Base-by-base conservation (phyloP, 2,329 filamentous ascomycete genomes). In the Pseudogymnoascus sp. region DNA sequence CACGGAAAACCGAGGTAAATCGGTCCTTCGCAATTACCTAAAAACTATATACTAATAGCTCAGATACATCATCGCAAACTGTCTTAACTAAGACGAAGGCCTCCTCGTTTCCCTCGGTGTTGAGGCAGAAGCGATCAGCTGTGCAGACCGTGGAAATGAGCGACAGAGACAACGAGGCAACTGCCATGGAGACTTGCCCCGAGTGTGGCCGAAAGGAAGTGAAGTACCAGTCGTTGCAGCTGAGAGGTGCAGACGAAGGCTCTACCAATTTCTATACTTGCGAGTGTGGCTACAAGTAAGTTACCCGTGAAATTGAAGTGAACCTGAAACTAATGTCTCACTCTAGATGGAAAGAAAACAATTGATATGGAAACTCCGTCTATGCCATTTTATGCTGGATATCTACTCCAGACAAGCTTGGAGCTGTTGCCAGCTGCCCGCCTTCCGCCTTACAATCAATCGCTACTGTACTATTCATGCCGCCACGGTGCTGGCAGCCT, bases 181-280 rank as follows among this genome's bases (percentile, higher is more conserved):
- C 81, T 26, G 89, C 83, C 69, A 78, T 83, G 65, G 81, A 88
- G 74, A 86, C 82, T 51, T 97, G 95, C 74, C 84, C 88, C 54
- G 87, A 91, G 71, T 97, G 95, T 75, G 91, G 88, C 14, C 81
- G 86, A 62, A 86, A 86, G 62, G 88, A 96, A 73, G 91, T 97
- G 75, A 89, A 86, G 70, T 97, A 88, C 75, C 89, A 91, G 60
- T 89, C 89, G 2, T 85, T 91, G 66, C 95, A 99, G 75, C 79
- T 96, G 71, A 88, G 93, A 70, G 87, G 92, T 80, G 95, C 93
- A 63, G 95, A 99, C 75, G 93, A 97, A 84, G 95, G 95, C 66
- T 91, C 88, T 68, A 97, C 93, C 0, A 85, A 96, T 63, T 96
- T 97, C 72, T 96, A 91, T 77, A 88, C 83, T 65, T 97, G 93